A percentile compares a stretch with the other conserved stretches of the same genome.
These are phyloP conservation scores for Yamadazyma oceani DNA, from an alignment of 1,139 yeast genomes.

Conservation along the genomic window DNA sequence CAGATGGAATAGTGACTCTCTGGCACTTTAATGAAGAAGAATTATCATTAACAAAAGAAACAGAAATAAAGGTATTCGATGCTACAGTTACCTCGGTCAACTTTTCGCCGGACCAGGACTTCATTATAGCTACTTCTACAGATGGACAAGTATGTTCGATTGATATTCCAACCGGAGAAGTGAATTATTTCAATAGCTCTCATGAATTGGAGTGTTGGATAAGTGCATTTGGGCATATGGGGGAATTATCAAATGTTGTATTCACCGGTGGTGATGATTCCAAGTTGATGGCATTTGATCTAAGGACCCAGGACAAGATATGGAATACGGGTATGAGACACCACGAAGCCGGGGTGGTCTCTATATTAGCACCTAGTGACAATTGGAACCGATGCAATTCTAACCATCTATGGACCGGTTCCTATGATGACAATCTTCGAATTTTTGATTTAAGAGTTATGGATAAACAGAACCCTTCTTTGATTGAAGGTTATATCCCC, in stretches of 20 bases:
- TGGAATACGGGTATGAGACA: constrained; percentile 57
- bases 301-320: constrained; percentile 45
- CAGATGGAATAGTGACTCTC: constrained; percentile 68
- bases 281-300: constrained; percentile 71
- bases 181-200: constrained; percentile 19
- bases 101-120: constrained; percentile 46
- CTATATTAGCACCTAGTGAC: constrained; percentile 55
- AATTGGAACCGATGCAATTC: constrained; percentile 45
- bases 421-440: constrained; percentile 81
- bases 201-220: constrained; percentile 92
- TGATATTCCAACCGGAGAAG: constrained; percentile 21
- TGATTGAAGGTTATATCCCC: constrained; percentile 53
- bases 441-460: constrained; percentile 66
- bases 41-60: constrained; percentile 10
- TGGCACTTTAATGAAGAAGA: constrained; percentile 49
- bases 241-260: constrained; percentile 55
- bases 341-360: constrained; percentile 88
- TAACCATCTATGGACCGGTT: constrained; percentile 78
- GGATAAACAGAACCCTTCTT: constrained; percentile 33
- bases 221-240: constrained; percentile 65
- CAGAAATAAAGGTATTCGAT: constrained; percentile 12
- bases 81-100: constrained; percentile 60
- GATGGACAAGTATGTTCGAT: constrained; percentile 49
- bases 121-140: constrained; percentile 55
- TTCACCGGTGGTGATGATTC: constrained; percentile 94